Base-by-base conservation (phyloP, 2,329 filamentous ascomycete species). In the Monosporascus sp. region DNA sequence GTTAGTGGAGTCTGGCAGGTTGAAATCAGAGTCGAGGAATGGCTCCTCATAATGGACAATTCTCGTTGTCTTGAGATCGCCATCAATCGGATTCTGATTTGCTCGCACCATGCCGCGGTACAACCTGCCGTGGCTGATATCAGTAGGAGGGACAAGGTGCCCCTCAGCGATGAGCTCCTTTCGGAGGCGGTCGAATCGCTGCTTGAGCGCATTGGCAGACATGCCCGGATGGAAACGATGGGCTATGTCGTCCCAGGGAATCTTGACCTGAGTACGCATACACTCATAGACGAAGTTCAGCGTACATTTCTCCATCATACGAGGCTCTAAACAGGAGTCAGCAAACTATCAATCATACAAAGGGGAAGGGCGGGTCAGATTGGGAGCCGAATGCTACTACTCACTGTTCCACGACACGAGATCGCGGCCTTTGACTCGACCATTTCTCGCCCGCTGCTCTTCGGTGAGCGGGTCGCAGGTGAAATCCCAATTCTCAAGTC, bases 281-380 rank as follows among this genome's bases (percentile, higher is more conserved):
- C 64, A 69, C 57, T 78, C 75, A 37, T 74, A 78, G 11, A 71
- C 63, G 0, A 77, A 56, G 51, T 70, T 61, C 1, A 78, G 62
- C 0, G 78, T 53, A 0, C 77, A 57, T 59, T 78, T 78, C 38
- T 78, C 75, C 0, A 67, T 63, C 73, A 78, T 78, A 9, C 74
- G 70, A 9, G 73, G 70, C 1, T 73, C 75, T 79, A 47, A 6
- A 43, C 9, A 6, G 18, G 11, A 15, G 24, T 3, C 48, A 38
- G 40, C n/a, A 41, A 28, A 9, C 28, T 37, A 17, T 47, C 14
- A 26, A 18, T 37, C 6, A 48, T 20, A 38, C 17, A 35, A 45
- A 24, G 14, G n/a, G n/a, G 38, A 47, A 46, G 24, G 8, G 47
- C 31, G 11, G 5, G 31, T 14, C 31, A 11, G 31, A 35, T 44